Base-by-base conservation (phyloP, 768 basidiomycete genomes). In the Pisolithus albus region DNA sequence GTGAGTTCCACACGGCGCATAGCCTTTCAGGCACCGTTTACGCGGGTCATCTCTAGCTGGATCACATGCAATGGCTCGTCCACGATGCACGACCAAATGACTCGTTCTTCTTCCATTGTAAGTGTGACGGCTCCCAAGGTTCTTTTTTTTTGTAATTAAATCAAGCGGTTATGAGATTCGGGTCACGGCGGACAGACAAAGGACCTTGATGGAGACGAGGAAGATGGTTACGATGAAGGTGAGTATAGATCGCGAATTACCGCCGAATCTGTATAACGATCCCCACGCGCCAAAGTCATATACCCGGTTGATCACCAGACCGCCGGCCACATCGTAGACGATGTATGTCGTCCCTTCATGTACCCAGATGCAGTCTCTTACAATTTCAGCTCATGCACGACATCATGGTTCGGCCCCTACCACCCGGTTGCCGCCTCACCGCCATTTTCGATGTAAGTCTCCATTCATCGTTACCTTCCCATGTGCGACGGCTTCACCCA, bases 61-160 rank as follows among this genome's bases (percentile, higher is more conserved):
- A 76, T 42, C 92, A 87, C 5, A 94, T 95, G 90, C 76, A 82
- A 53, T 97, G 93, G 94, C 82, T 99, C n/a, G 89, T 93, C 16
- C 70, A 67, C 15, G 85, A 76, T 55, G 92, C 94, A 11, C 70
- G 72, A 16, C 82, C 89, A 1, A 85, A 92, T 56, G 92, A 95
- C 59, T 84, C 92, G 3, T 72, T 94, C 30, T 92, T 93, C 74
- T 88, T 94, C 76, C 92, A 93, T 57, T 94, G 88, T 87, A 52
- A 51, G 80, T 66, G 1, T 13, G 26, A 18, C 41, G 6, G 10
- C 42, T 24, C 11, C 42, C 24, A 32, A n/a, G 36, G 34, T n/a
- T 21, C 24, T 26, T 19, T 23, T 23, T 23, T 23, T 23, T 23
- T 3, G 8, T 19, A 13, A 13, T 23, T 19, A 38, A 23, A 34